Evolutionary conservation across 129 eudicot genomes (phyloP).

Genomic region (Flaveria robusta): DNA sequence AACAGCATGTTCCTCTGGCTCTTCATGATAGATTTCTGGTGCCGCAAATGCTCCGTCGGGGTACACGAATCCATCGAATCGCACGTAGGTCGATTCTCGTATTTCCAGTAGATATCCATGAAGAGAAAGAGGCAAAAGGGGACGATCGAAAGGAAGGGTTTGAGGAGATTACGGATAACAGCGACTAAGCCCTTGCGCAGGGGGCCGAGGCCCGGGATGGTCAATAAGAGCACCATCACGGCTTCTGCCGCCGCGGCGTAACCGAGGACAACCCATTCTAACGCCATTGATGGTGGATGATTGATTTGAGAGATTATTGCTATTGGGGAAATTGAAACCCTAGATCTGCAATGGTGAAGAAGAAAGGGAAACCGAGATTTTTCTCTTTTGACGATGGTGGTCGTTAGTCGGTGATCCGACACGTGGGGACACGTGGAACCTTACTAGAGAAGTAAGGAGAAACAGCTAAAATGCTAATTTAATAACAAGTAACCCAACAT

Average conservation of each 20-base stretch:
- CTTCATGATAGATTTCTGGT: constrained; percentile 83
- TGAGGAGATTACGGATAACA: constrained; percentile 60
- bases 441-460: constrained; percentile 29
- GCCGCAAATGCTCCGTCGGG: constrained; percentile 60
- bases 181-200: constrained; percentile 70
- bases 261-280: constrained; percentile 77
- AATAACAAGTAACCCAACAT: neutral
- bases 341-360: constrained; percentile 31
- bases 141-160: constrained; percentile 72
- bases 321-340: constrained; percentile 17
- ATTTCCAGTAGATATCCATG: constrained; percentile 86
- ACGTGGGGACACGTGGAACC: constrained; percentile 34
- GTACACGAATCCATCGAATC: constrained; percentile 53
- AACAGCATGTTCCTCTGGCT: constrained; percentile 69
- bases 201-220: constrained; percentile 66
- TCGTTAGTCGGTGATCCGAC: constrained; percentile 33
- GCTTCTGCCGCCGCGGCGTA: constrained; percentile 89
- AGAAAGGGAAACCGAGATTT: constrained; percentile 23
- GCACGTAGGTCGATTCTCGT: constrained; percentile 70
- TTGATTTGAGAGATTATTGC: no score
- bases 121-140: constrained; percentile 77
- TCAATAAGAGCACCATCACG: constrained; percentile 63
- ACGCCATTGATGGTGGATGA: constrained; percentile 49
- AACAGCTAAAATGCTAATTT: neutral
- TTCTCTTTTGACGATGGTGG: constrained; percentile 13